Conservation (phyloP, 106 monocot species). For the Phalaenopsis aphrodite region DNA sequence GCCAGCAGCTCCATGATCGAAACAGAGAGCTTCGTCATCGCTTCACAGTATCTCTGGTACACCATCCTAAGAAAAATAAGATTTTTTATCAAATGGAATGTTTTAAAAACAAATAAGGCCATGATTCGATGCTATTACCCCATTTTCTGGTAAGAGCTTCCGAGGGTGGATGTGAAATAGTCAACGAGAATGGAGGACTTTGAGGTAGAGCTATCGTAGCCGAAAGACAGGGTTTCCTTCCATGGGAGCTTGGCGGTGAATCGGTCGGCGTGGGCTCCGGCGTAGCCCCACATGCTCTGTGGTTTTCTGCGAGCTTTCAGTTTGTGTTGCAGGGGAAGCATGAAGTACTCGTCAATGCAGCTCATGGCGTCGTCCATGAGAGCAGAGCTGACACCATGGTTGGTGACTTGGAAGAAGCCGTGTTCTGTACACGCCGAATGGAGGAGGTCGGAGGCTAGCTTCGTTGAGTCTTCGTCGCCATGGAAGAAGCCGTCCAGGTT, state of each 20-base stretch:
- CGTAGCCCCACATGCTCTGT: conserved; percentile 64
- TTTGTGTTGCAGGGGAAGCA: conserved; percentile 33
- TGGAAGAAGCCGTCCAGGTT: conserved; percentile 40
- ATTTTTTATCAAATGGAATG: no score
- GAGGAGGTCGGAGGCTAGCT: conserved; percentile 18
- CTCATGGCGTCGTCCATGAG: conserved; percentile 19
- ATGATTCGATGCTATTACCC: conserved; percentile 25
- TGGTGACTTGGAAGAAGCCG: conserved; percentile 60
- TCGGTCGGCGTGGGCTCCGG: conserved; percentile 58
- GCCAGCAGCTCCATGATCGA: conserved; percentile 72
- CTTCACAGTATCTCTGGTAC: conserved; percentile 66
- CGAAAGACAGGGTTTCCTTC: conserved; percentile 84
- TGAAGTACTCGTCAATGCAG: conserved; percentile 46
- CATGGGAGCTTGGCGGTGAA: conserved; percentile 62
- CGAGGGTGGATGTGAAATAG: conserved; percentile 44
- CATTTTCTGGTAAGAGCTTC: conserved; percentile 33
- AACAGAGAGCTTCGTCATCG: conserved; percentile 46
- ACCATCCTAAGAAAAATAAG: conserved; percentile 25
- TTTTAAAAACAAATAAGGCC: no score
- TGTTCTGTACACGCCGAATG: conserved; percentile 33
- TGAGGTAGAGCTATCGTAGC: conserved; percentile 11
- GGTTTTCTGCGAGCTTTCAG: conserved; percentile 35
- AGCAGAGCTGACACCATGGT: conserved; percentile 32
- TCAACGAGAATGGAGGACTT: conserved; percentile 16
- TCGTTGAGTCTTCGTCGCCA: conserved; percentile 19